Percentiles rank a stretch among this genome's conserved stretches.
Conservation (phyloP, 352 stramenopile species). For the Peronospora belbahrii region DNA sequence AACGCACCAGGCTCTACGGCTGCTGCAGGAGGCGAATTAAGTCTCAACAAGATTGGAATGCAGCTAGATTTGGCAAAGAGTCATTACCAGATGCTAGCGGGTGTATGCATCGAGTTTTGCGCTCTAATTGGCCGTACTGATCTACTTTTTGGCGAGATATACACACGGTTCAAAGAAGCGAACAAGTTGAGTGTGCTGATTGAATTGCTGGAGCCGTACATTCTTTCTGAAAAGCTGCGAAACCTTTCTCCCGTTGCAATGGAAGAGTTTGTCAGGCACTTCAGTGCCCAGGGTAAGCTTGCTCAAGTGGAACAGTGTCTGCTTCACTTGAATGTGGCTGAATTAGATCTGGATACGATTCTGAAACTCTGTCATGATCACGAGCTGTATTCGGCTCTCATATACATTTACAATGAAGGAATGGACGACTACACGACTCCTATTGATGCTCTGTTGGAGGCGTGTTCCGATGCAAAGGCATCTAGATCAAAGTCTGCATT, state of each 20-base stretch:
- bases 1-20: constrained; percentile 51
- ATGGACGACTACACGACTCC: constrained; percentile 89
- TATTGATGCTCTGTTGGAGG: constrained; percentile 86
- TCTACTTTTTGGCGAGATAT: constrained; percentile 84
- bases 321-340: constrained; percentile 89
- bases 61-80: constrained; percentile 88
- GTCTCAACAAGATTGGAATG: constrained; percentile 53
- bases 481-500: constrained; percentile 11
- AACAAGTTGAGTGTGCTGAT: constrained; percentile 87
- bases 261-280: constrained; percentile 91
- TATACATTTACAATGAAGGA: constrained; percentile 92
- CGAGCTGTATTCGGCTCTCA: constrained; percentile 89
- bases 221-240: constrained; percentile 89
- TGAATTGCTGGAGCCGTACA: constrained; percentile 91
- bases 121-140: constrained; percentile 82
- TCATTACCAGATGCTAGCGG: constrained; percentile 94
- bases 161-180: constrained; percentile 74
- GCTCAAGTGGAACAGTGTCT: constrained; percentile 90
- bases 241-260: constrained; percentile 89
- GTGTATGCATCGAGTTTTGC: constrained; percentile 94
- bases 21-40: constrained; percentile 28
- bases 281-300: constrained; percentile 79
- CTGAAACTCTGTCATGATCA: constrained; percentile 88
- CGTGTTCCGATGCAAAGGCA: constrained; percentile 45
- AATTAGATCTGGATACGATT: constrained; percentile 92